Evolutionary conservation across 306 rosid species (phyloP), one percentile per base, ranked within the genome.

Genomic region (Clitoria ternatea): DNA sequence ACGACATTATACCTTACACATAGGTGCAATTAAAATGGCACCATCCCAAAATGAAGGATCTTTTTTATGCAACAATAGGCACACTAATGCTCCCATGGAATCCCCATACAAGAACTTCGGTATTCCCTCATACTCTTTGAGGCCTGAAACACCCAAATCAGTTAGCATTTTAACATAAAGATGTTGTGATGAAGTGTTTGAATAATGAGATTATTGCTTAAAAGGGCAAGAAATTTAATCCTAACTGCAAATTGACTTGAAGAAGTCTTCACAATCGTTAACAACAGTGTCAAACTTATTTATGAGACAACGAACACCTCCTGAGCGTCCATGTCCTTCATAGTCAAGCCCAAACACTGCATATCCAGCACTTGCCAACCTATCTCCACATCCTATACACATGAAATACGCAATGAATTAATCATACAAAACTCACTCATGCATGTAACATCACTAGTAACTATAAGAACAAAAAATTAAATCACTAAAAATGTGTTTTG

Each of bases 21-120:
- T 91, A 17, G 99, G 97, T 22, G 97, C 99, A 44, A 87, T 87
- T 20, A 94, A 90, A 84, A 94, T 54, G 11, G 97, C 88, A 44
- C 97, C 99, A 23, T 91, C 80, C 95, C 97, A 94, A 62, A 85
- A 84, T 5, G 84, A 10, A 17, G 92, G 91, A 27, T 87, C 79
- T 68, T 73, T 91, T 75, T 67, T 86, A 79, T 94, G 99, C 71
- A 94, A 64, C 2, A 89, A 50, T 29, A 94, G 66, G 69, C 88
- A 47, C 40, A 91, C 96, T 6, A 92, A 89, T 23, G 96, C 99
- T 69, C 99, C 99, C 99, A 91, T 94, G 29, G 99, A 89, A 50
- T 94, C 99, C 47, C 99, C 97, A 40, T 89, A 91, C 79, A 94
- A 84, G 82, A 89, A 89, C 81, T 81, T 87, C 40, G 76, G 29